Percentiles rank a stretch among this genome's conserved stretches.
phyloP scores from a whole-genome alignment of 1,284 basidiomycete genomes.

The Paramarasmius palmivorus region DNA sequence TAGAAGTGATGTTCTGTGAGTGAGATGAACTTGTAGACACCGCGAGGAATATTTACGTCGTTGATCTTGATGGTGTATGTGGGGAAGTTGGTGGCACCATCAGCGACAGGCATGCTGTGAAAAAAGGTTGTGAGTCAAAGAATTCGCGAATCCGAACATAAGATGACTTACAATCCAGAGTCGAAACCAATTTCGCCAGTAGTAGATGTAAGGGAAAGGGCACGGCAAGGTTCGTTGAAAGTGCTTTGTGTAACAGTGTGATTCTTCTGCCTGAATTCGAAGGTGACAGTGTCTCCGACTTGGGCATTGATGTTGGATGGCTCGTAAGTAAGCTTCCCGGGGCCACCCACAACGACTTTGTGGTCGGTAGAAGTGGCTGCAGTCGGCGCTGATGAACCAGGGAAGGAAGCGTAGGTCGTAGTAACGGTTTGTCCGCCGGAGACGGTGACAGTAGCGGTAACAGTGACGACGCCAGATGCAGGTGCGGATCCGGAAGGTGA shows the following conservation, averaged over 20 bases:
- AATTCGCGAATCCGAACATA: background rate
- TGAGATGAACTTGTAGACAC: background rate
- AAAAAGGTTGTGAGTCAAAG: conserved; percentile 10
- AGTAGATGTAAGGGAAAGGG: conserved; percentile 32
- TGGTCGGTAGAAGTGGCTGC: conserved; percentile 39
- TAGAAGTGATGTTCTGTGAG: conserved; percentile 14
- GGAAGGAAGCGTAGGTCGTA: conserved; percentile 32
- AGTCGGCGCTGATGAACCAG: conserved; percentile 31
- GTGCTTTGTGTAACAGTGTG: conserved; percentile 57
- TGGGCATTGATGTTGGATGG: conserved; percentile 58
- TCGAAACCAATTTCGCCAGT: conserved; percentile 57
- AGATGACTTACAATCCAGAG: conserved; percentile 54
- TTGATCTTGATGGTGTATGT: conserved; percentile 57
- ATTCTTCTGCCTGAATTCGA: conserved; percentile 56
- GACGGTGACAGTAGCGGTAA: conserved; percentile 38
- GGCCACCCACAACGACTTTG: conserved; percentile 50
- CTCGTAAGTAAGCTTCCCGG: conserved; percentile 43
- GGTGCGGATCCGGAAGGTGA: conserved; percentile 19
- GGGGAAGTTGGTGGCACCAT: conserved; percentile 46
- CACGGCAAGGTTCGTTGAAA: conserved; percentile 56
- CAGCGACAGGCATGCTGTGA: conserved; percentile 49
- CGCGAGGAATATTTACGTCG: conserved; percentile 39
- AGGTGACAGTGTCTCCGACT: conserved; percentile 60
- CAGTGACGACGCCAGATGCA: conserved; percentile 25
- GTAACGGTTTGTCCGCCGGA: conserved; percentile 26